Percentiles rank a stretch among this genome's conserved stretches.
These are phyloP conservation scores for Malus fusca DNA, from an alignment of 306 rosid genomes.

Conservation along the genomic window DNA sequence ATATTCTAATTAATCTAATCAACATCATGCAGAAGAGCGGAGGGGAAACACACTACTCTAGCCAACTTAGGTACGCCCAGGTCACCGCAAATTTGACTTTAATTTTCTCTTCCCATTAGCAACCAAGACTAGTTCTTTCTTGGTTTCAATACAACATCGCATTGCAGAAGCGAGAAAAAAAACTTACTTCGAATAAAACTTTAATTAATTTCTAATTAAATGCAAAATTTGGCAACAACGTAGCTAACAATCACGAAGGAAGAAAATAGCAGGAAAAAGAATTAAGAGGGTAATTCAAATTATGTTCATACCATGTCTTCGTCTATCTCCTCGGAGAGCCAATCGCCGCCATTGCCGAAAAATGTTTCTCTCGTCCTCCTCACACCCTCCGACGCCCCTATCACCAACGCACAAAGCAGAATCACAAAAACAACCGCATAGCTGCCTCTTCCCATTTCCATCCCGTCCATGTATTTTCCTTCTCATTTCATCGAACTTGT, in stretches of 20 bases:
- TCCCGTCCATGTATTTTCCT: slow-evolving; percentile 27
- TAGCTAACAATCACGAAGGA: neutral
- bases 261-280: neutral
- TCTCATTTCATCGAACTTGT: slow-evolving; percentile 59
- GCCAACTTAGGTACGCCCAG: too few relatives aligned
- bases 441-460: slow-evolving; percentile 42
- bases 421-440: slow-evolving; percentile 45
- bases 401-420: slow-evolving; percentile 62
- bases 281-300: neutral
- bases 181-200: neutral
- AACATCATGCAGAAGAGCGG: too few relatives aligned
- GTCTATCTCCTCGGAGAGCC: slow-evolving; percentile 6
- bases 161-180: neutral
- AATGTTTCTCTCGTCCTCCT: slow-evolving; percentile 34
- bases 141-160: neutral
- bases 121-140: neutral
- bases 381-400: slow-evolving; percentile 52
- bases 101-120: neutral
- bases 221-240: neutral
- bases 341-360: slow-evolving; percentile 5
- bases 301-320: slow-evolving; percentile 37
- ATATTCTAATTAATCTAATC: too few relatives aligned
- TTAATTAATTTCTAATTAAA: neutral
- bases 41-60: too few relatives aligned
- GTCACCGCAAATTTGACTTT: neutral